Conservation (phyloP, 2,329 filamentous ascomycete species). For the Calonectria crousiana region DNA sequence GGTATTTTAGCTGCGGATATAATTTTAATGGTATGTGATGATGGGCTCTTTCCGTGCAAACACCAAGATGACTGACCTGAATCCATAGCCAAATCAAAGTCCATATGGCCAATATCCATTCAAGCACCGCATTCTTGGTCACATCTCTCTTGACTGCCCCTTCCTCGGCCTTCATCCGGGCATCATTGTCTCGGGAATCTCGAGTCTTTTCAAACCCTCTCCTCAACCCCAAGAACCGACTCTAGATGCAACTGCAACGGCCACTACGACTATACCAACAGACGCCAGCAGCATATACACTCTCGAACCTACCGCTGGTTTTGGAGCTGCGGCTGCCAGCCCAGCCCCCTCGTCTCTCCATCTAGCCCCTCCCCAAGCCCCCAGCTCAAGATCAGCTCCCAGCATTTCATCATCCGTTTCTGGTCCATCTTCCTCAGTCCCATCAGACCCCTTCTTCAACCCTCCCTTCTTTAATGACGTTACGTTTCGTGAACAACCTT, state of each 20-base stretch:
- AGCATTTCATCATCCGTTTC: slow-evolving; percentile 28
- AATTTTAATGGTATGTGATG: slow-evolving; percentile 67
- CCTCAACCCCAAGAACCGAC: slow-evolving; percentile 40
- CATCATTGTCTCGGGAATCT: slow-evolving; percentile 84
- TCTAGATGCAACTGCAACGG: neutral
- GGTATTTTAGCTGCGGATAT: slow-evolving; percentile 87
- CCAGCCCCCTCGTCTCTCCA: slow-evolving; percentile 34
- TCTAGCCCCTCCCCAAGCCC: slow-evolving; percentile 35
- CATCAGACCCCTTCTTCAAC: slow-evolving; percentile 75
- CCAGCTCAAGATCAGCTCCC: slow-evolving; percentile 30
- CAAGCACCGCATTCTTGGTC: slow-evolving; percentile 83
- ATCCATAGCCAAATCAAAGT: slow-evolving; percentile 49
- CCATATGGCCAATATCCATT: slow-evolving; percentile 58
- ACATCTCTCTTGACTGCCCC: slow-evolving; percentile 86
- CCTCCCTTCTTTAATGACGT: slow-evolving; percentile 82
- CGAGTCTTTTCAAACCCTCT: slow-evolving; percentile 76
- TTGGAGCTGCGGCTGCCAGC: slow-evolving; percentile 21
- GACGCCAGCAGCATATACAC: slow-evolving; percentile 8
- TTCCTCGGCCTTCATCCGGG: slow-evolving; percentile 91
- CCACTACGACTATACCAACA: neutral
- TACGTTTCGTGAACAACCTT: slow-evolving; percentile 75
- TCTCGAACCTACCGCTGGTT: slow-evolving; percentile 13
- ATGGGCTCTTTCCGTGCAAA: neutral
- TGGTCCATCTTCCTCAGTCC: slow-evolving; percentile 20
- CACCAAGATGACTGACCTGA: slow-evolving; percentile 9